Base-by-base conservation (phyloP, 2,329 filamentous ascomycete genomes). In the Claviceps digitariae region DNA sequence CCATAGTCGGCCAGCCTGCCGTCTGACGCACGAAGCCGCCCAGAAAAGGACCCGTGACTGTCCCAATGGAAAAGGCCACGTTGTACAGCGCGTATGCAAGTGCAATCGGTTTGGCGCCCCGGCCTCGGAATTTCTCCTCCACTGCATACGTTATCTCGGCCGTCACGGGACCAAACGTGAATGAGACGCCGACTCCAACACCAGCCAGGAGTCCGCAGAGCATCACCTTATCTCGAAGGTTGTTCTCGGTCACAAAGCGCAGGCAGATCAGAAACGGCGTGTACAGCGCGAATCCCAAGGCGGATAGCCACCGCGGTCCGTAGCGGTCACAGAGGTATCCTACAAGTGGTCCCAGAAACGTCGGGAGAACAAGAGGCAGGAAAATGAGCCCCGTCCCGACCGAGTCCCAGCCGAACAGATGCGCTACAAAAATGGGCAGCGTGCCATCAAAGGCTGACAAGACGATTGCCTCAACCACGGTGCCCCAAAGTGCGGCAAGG, bases 61-160 rank as follows among this genome's bases (percentile, higher is more conserved):
- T 60, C 2, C 67, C 67, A 4, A 59, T 63, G 3, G 66, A 65
- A 51, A 61, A 69, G 8, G 67, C 64, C 54, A 69, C 61, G 48
- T 67, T 69, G 54, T 67, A 69, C 38, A 69, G 54, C 3, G 65
- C 66, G 50, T 69, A 69, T 2, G 63, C 64, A 21, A 66, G 64
- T 12, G 66, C 67, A 52, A 66, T 66, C 7, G 67, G 65, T 15
- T 59, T 55, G 23, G 27, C 31, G 25, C 48, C 48, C 12, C 27
- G 45, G 50, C 57, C 48, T 5, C 23, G 57, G 58, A 38, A 56
- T 17, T 57, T 57, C 2, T 58, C 58, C 50, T 59, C 57, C 17
- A 65, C 58, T 4, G 65, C 57, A 63, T 64, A 69, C 38, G 63
- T 66, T 41, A 69, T 67, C 57, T 69, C 66, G 2, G 66, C 67